Evolutionary conservation across 164 flowering plant species (phyloP).

Genomic region (Liquidambar formosana): DNA sequence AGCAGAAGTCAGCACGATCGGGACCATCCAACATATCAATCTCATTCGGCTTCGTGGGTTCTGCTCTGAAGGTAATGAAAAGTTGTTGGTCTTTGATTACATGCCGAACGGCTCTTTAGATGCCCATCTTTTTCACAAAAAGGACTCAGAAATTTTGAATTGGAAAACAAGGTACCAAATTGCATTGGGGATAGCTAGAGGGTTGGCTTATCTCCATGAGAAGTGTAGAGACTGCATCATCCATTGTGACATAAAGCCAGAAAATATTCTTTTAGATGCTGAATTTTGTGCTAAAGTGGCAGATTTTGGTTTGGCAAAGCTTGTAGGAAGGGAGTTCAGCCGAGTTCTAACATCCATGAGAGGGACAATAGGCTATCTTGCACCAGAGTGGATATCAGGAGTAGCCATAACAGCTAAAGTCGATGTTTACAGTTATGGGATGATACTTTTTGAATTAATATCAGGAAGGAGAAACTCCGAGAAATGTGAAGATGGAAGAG

Average conservation of each 20-base stretch:
- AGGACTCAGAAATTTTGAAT: conserved; percentile 14
- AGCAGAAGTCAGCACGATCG: conserved; percentile 71
- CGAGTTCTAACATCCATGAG: conserved; percentile 56
- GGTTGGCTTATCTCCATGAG: conserved; percentile 57
- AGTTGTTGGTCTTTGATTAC: conserved; percentile 55
- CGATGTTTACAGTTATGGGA: conserved; percentile 59
- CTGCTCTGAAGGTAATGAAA: conserved; percentile 45
- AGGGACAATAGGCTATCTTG: conserved; percentile 62
- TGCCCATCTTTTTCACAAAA: conserved; percentile 28
- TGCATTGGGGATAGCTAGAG: conserved; percentile 50
- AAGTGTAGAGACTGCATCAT: conserved; percentile 57
- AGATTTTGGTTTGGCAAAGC: conserved; percentile 67
- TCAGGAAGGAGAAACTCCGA: conserved; percentile 47
- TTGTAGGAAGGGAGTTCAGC: conserved; percentile 50
- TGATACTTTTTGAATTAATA: conserved; percentile 53
- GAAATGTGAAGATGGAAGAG: conserved; percentile 20
- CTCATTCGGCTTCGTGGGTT: conserved; percentile 59
- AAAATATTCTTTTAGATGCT: conserved; percentile 52
- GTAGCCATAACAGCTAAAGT: conserved; percentile 54
- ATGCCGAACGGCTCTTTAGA: conserved; percentile 57
- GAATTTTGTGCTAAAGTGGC: conserved; percentile 49
- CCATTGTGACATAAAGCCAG: conserved; percentile 66
- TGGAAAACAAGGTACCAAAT: conserved; percentile 50
- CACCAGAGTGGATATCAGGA: conserved; percentile 64
- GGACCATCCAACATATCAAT: conserved; percentile 62